Conservation (phyloP, 2,329 filamentous ascomycete genomes). For the Colletotrichum lupini region DNA sequence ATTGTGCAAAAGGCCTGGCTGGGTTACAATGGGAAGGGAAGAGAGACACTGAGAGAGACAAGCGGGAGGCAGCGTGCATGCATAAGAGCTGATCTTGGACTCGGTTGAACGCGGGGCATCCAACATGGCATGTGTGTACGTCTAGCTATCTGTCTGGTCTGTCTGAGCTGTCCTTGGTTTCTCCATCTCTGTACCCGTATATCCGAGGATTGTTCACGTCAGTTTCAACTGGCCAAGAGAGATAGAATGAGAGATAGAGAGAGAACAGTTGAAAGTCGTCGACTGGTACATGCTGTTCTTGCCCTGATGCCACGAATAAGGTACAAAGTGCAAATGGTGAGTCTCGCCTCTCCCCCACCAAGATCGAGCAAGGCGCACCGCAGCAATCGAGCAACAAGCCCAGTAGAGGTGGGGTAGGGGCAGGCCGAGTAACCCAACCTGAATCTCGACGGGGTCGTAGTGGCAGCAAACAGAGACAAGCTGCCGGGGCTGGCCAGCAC, state of each 20-base stretch:
- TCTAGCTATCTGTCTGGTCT: background rate
- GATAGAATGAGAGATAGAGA: background rate
- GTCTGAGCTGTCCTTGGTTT: background rate
- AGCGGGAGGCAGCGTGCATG: background rate
- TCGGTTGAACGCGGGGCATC: background rate
- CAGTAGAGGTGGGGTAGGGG: slow-evolving; percentile 34
- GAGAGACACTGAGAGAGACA: background rate
- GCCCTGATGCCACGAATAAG: background rate
- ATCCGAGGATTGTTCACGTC: background rate
- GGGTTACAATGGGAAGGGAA: background rate
- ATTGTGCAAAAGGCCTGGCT: background rate
- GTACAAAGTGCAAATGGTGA: background rate
- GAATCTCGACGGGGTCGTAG: slow-evolving; percentile 29
- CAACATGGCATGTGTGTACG: background rate
- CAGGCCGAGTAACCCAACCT: slow-evolving; percentile 25
- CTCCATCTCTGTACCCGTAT: background rate
- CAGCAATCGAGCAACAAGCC: slow-evolving; percentile 14
- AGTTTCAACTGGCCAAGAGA: background rate
- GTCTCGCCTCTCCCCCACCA: background rate
- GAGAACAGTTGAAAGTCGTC: background rate
- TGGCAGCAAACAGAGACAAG: slow-evolving; percentile 8
- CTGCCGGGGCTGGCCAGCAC: background rate
- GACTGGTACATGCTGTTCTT: background rate
- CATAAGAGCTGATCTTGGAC: background rate
- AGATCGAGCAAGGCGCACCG: slow-evolving; percentile 1